These are phyloP conservation scores for Claviceps sp. DNA, from an alignment of 2,329 filamentous ascomycete genomes.

Conservation along the genomic window DNA sequence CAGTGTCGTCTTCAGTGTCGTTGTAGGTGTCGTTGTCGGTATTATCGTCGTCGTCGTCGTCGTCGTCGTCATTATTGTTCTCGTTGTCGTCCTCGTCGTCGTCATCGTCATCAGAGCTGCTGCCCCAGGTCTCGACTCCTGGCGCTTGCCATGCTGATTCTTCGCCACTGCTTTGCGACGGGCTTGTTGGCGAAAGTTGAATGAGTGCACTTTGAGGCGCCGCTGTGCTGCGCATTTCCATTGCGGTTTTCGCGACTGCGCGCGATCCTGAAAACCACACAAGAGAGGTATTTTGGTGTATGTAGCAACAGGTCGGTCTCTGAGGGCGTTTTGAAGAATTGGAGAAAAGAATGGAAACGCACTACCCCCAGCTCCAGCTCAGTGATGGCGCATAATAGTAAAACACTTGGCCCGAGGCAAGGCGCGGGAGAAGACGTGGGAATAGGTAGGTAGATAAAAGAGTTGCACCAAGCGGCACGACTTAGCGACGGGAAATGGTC, in stretches of 20 bases:
- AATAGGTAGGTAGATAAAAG: background rate
- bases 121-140: slow-evolving; percentile 1
- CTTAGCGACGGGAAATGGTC: too few relatives aligned
- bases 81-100: background rate
- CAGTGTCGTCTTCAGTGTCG: background rate
- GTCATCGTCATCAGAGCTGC: slow-evolving; percentile 1
- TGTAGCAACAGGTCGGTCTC: too few relatives aligned
- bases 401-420: background rate
- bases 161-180: background rate
- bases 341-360: background rate
- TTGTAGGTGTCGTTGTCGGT: slow-evolving; percentile 1
- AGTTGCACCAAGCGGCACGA: too few relatives aligned
- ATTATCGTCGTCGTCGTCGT: background rate
- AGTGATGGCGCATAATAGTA: background rate
- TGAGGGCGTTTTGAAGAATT: background rate
- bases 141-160: background rate
- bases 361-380: background rate
- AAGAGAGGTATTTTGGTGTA: background rate
- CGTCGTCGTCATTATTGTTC: background rate
- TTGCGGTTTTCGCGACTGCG: background rate
- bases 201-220: background rate
- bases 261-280: background rate
- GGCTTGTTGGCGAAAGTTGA: background rate
- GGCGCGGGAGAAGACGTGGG: background rate
- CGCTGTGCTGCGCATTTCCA: background rate